Conservation (phyloP, 345 rosid genomes). For the Nephelium lappaceum region DNA sequence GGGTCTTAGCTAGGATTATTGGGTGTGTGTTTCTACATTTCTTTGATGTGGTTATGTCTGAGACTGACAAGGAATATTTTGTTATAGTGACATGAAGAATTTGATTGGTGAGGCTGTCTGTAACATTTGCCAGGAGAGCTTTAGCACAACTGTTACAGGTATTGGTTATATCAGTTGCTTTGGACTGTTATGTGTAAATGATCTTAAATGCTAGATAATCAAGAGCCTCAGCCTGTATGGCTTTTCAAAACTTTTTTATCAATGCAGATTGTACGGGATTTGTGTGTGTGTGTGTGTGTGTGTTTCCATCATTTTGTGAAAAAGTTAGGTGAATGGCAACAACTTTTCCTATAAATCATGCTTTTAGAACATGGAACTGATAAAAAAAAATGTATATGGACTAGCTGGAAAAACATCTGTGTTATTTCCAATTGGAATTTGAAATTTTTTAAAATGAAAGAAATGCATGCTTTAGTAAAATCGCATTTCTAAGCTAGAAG, state of each 20-base stretch:
- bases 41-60: background rate
- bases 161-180: background rate
- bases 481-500: background rate
- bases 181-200: background rate
- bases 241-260: background rate
- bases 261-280: background rate
- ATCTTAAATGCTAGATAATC: background rate
- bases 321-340: background rate
- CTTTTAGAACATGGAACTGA: background rate
- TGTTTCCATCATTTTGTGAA: background rate
- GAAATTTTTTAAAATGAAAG: background rate
- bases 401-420: background rate
- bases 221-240: background rate
- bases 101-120: slow-evolving; percentile 81
- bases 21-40: background rate
- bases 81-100: slow-evolving; percentile 84
- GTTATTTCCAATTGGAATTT: background rate
- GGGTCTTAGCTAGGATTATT: background rate
- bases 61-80: background rate
- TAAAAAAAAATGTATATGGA: background rate
- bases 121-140: slow-evolving; percentile 84
- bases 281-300: background rate
- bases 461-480: background rate
- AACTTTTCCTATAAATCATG: background rate
- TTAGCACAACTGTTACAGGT: slow-evolving; percentile 91